These are phyloP conservation scores for Thelonectria rubi DNA, from an alignment of 2,329 filamentous ascomycete genomes.

Conservation along the genomic window DNA sequence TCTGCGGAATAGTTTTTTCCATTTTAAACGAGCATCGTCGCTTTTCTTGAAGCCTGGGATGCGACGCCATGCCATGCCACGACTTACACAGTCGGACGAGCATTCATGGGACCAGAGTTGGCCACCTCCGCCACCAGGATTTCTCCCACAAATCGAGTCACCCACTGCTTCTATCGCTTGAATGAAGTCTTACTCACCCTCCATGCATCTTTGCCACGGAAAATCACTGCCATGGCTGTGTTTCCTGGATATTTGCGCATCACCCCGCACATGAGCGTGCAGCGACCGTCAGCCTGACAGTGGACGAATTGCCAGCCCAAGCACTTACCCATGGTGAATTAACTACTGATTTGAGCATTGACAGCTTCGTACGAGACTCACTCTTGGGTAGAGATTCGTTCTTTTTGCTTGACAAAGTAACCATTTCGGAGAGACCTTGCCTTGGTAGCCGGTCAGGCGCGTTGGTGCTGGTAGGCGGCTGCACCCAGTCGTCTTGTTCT, in stretches of 20 bases:
- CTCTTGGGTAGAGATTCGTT: no score
- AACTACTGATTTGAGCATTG: no score
- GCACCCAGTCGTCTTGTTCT: no score
- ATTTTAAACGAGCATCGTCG: slow-evolving; percentile 31
- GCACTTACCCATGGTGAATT: not conserved
- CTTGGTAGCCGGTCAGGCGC: no score
- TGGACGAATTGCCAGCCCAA: not conserved
- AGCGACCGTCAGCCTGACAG: slow-evolving; percentile 12
- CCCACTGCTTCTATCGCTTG: not conserved
- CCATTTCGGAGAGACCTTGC: no score
- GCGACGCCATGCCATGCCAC: slow-evolving; percentile 27
- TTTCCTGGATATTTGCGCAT: slow-evolving; percentile 4
- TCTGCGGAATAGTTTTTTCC: slow-evolving; percentile 21
- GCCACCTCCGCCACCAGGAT: slow-evolving; percentile 11
- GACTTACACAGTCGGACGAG: slow-evolving; percentile 43
- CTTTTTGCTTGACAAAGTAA: no score
- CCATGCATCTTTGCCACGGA: not conserved
- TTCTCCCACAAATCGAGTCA: not conserved
- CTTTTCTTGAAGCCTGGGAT: slow-evolving; percentile 6
- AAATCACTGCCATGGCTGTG: not conserved
- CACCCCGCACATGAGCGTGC: slow-evolving; percentile 8
- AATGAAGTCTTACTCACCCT: slow-evolving; percentile 5
- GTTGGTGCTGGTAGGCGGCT: no score
- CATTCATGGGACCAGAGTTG: slow-evolving; percentile 29
- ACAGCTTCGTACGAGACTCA: no score